Evolutionary conservation across 306 rosid species (phyloP).

Genomic region (Vigna radiata): DNA sequence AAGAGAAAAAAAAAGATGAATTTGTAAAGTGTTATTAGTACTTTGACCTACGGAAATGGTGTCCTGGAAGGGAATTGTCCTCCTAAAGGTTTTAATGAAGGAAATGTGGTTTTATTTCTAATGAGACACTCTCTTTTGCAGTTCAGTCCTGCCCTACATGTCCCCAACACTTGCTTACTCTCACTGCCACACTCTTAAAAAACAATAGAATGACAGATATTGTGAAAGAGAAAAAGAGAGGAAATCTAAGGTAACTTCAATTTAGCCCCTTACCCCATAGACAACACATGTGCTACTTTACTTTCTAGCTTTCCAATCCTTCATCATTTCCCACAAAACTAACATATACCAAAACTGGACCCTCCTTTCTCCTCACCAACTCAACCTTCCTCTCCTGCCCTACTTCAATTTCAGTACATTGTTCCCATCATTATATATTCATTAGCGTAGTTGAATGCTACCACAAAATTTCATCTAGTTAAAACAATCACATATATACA

Average conservation of each 20-base stretch:
- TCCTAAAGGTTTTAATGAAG: background rate
- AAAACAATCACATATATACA: background rate
- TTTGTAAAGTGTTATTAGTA: background rate
- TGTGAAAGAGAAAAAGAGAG: constrained; percentile 19
- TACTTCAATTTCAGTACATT: background rate
- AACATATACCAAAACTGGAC: constrained; percentile 15
- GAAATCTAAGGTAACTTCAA: constrained; percentile 32
- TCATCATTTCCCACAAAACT: constrained; percentile 23
- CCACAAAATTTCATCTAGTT: background rate
- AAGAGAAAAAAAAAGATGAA: background rate
- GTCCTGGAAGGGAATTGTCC: background rate
- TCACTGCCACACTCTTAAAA: background rate
- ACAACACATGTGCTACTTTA: constrained; percentile 58
- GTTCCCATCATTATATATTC: background rate
- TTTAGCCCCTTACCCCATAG: constrained; percentile 15
- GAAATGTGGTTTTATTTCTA: background rate
- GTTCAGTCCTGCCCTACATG: constrained; percentile 40
- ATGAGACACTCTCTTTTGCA: constrained; percentile 2
- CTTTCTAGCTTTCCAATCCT: constrained; percentile 13
- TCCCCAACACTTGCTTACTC: constrained; percentile 3
- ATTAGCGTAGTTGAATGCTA: background rate
- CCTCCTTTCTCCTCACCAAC: constrained; percentile 35
- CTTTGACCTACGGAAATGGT: background rate
- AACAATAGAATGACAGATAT: background rate
- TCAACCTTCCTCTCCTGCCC: background rate